Evolutionary conservation across 306 rosid species (phyloP).

Genomic region (Astragalus glycyphyllos): DNA sequence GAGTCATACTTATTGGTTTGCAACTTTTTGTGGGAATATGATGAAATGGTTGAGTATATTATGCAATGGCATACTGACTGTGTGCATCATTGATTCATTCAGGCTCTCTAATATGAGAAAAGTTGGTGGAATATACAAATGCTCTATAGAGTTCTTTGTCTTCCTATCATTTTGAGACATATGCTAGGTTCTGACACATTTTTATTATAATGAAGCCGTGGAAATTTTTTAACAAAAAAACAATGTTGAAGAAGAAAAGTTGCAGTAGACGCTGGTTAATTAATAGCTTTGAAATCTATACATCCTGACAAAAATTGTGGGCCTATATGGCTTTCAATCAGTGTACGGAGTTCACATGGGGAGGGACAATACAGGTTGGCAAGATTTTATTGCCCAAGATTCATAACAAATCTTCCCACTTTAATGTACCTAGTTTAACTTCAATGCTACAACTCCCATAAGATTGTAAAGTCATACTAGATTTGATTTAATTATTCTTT

Average conservation of each 20-base stretch:
- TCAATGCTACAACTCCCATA: slow-evolving; percentile 19
- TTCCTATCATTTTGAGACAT: slow-evolving; percentile 26
- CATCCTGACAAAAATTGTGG: slow-evolving; percentile 46
- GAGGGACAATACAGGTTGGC: slow-evolving; percentile 44
- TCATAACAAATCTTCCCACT: slow-evolving; percentile 34
- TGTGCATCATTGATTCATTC: slow-evolving; percentile 7
- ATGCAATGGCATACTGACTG: neutral
- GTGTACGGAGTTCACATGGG: slow-evolving; percentile 51
- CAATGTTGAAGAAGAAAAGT: slow-evolving; percentile 37
- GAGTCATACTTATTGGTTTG: slow-evolving; percentile 13
- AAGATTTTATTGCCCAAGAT: slow-evolving; percentile 44
- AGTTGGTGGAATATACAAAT: slow-evolving; percentile 17
- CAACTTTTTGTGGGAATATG: slow-evolving; percentile 16
- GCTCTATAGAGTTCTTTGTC: slow-evolving; percentile 23
- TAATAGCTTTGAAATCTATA: slow-evolving; percentile 30
- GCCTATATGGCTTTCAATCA: slow-evolving; percentile 43
- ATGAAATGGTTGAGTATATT: slow-evolving; percentile 20
- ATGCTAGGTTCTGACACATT: slow-evolving; percentile 29
- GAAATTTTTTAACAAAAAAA: no score
- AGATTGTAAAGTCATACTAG: neutral
- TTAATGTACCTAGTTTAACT: slow-evolving; percentile 30
- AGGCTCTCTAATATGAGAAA: slow-evolving; percentile 2
- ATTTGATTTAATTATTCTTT: neutral
- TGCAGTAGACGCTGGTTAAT: slow-evolving; percentile 30
- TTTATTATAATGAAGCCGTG: slow-evolving; percentile 25